phyloP scores from a whole-genome alignment of 1,284 basidiomycete species.

The Pulveroboletus sp. region DNA sequence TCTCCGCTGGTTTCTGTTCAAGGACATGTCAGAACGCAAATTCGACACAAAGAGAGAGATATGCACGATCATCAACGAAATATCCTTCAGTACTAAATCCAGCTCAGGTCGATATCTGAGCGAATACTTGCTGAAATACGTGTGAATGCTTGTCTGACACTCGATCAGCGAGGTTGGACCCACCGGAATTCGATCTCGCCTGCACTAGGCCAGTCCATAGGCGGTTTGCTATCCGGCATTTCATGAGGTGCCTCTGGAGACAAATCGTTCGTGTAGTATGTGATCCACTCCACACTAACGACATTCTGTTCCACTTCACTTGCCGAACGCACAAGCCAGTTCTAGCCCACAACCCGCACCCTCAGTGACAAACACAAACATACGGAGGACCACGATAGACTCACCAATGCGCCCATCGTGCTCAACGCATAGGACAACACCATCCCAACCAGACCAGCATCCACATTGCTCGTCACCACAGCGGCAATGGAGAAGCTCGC shows the following conservation, averaged over 20 bases:
- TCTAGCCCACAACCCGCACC: constrained; percentile 37
- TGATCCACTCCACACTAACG: constrained; percentile 80
- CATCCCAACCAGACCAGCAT: constrained; percentile 90
- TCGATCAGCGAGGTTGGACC: constrained; percentile 8
- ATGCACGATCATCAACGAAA: constrained; percentile 64
- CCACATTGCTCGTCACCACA: constrained; percentile 69
- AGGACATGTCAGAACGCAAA: not conserved
- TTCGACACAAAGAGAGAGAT: constrained; percentile 16
- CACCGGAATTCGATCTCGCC: constrained; percentile 79
- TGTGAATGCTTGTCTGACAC: not conserved
- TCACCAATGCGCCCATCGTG: constrained; percentile 69
- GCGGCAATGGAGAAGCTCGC: constrained; percentile 69
- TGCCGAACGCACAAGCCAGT: constrained; percentile 88
- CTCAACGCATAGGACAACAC: constrained; percentile 85
- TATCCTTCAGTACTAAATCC: constrained; percentile 72
- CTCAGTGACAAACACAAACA: constrained; percentile 2
- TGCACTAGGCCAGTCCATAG: constrained; percentile 67
- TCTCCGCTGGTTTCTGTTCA: constrained; percentile 66
- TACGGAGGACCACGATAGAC: constrained; percentile 11
- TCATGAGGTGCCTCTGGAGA: constrained; percentile 74
- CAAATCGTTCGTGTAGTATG: constrained; percentile 71
- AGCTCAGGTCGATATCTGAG: constrained; percentile 83
- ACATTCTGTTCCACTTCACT: constrained; percentile 95
- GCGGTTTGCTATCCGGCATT: constrained; percentile 60
- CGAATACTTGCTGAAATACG: constrained; percentile 58